Percentiles rank a stretch among this genome's conserved stretches.
These are phyloP conservation scores for Monilinia fructigena DNA, from an alignment of 2,329 filamentous ascomycete species.

Conservation along the genomic window DNA sequence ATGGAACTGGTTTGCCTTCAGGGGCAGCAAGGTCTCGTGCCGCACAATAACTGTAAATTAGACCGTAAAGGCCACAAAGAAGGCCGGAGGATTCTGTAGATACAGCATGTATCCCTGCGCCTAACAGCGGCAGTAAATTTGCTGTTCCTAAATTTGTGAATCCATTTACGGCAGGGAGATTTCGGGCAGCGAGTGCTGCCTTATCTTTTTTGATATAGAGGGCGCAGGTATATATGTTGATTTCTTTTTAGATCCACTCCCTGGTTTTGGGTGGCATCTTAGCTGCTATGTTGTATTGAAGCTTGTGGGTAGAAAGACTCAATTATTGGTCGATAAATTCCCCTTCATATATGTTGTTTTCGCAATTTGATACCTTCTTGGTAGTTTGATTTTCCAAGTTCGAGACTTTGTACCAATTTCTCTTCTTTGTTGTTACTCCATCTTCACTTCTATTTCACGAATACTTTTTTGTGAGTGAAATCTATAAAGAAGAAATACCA, in stretches of 20 bases:
- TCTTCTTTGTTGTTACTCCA: neutral
- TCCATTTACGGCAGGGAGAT: accelerated
- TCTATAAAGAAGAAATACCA: neutral
- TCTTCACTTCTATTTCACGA: neutral
- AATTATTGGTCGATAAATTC: too few relatives aligned
- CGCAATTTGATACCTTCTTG: neutral
- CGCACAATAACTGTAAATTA: neutral
- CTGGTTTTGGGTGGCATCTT: neutral
- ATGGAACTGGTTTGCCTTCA: neutral
- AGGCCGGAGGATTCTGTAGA: neutral
- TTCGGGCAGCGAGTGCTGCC: neutral
- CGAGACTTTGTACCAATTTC: neutral
- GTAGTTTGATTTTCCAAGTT: neutral
- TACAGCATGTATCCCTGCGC: neutral
- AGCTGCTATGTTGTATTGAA: neutral
- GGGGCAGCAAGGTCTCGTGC: neutral
- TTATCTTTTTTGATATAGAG: neutral
- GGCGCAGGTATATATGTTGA: neutral
- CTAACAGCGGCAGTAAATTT: neutral
- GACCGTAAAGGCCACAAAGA: neutral
- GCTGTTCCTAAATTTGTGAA: neutral
- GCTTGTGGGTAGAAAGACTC: neutral
- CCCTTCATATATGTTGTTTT: neutral
- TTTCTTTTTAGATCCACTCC: neutral
- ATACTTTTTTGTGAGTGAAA: neutral